These are phyloP conservation scores for Cephalotrichum gorgonifer DNA, from an alignment of 2,329 filamentous ascomycete species.

Conservation along the genomic window DNA sequence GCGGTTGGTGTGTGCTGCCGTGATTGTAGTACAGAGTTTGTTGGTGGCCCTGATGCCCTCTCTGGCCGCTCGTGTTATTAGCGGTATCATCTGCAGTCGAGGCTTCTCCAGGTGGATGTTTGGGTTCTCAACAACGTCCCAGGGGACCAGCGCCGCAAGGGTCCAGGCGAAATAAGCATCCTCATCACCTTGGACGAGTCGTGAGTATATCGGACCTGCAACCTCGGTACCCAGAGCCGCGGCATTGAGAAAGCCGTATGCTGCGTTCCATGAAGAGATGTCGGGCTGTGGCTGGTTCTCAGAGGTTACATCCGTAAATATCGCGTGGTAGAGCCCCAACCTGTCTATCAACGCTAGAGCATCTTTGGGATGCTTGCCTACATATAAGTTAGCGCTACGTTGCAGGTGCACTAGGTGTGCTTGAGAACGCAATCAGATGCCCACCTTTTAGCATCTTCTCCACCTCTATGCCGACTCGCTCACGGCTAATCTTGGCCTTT, in stretches of 20 bases:
- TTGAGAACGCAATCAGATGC: not conserved
- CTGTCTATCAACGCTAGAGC: conserved; percentile 57
- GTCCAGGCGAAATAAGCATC: conserved; percentile 68
- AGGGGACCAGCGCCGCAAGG: conserved; percentile 65
- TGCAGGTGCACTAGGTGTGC: too few relatives aligned
- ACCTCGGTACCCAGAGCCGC: conserved; percentile 30
- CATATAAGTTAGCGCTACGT: not conserved
- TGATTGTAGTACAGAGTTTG: conserved; percentile 59
- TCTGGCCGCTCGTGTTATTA: conserved; percentile 53
- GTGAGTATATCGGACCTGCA: conserved; percentile 35
- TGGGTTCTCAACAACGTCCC: conserved; percentile 41
- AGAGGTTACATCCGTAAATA: conserved; percentile 61
- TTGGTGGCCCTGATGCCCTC: conserved; percentile 76
- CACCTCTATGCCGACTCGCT: conserved; percentile 76
- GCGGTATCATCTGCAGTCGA: conserved; percentile 29
- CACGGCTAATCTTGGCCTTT: conserved; percentile 81
- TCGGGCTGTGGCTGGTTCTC: conserved; percentile 43
- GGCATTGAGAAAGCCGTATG: conserved; percentile 52
- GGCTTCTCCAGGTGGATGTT: conserved; percentile 34
- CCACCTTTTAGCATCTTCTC: conserved; percentile 81
- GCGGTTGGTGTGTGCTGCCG: conserved; percentile 52
- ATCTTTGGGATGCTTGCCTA: conserved; percentile 47
- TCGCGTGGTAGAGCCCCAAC: conserved; percentile 57
- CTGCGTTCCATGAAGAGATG: conserved; percentile 47
- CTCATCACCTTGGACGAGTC: conserved; percentile 52